Evolutionary conservation across 163 green algal genomes (phyloP).

Genomic region (Coccomyxa subellipsoidea): DNA sequence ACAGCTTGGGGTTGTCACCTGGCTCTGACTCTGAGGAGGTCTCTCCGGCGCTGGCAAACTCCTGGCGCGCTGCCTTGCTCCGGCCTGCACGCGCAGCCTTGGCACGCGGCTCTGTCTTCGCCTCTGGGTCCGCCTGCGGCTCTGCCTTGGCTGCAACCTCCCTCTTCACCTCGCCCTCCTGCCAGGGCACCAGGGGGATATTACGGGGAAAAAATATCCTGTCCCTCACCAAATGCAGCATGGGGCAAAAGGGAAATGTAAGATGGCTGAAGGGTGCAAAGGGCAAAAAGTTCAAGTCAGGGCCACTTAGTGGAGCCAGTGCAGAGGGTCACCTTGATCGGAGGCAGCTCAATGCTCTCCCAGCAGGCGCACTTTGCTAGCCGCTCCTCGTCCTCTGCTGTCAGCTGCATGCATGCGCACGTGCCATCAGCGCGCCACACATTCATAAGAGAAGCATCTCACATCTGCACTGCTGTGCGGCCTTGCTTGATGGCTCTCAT

Average conservation of each 20-base stretch:
- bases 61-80: neutral
- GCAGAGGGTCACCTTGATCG: neutral
- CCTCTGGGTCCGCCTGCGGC: too few relatives aligned
- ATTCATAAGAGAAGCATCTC: too few relatives aligned
- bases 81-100: neutral
- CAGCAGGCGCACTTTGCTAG: neutral
- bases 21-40: neutral
- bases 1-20: neutral
- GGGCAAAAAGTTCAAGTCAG: too few relatives aligned
- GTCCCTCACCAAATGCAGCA: too few relatives aligned
- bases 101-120: neutral
- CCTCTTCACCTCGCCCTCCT: neutral
- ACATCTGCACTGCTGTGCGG: neutral
- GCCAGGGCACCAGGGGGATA: neutral
- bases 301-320: too few relatives aligned
- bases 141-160: neutral
- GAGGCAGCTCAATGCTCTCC: constrained; percentile 7
- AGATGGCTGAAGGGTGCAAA: too few relatives aligned
- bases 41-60: neutral
- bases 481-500: too few relatives aligned
- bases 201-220: too few relatives aligned
- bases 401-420: neutral
- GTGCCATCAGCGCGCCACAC: too few relatives aligned
- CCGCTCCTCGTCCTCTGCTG: neutral
- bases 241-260: too few relatives aligned